phyloP scores from a whole-genome alignment of 306 rosid genomes.

The Cicer judaicum region DNA sequence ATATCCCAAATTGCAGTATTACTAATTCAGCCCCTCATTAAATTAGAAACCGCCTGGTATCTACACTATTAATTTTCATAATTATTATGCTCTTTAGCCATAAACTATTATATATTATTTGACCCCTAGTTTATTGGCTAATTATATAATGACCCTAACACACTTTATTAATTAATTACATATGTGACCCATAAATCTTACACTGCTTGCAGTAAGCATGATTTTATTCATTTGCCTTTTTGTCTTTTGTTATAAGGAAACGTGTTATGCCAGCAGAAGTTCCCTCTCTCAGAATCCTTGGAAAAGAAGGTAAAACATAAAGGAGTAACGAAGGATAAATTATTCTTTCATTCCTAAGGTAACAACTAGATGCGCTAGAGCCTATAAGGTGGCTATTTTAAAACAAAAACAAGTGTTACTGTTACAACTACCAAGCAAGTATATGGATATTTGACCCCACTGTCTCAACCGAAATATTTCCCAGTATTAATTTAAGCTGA shows the following conservation, averaged over 20 bases:
- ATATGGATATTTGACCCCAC: conserved; percentile 26
- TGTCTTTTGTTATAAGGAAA: conserved; percentile 27
- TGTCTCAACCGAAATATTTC: conserved; percentile 21
- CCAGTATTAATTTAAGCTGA: not conserved
- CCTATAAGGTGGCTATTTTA: conserved; percentile 23
- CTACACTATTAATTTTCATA: too few relatives aligned
- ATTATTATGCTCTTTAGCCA: too few relatives aligned
- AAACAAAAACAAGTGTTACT: not conserved
- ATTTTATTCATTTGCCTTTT: conserved; percentile 9
- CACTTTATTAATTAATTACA: too few relatives aligned
- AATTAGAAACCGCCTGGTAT: too few relatives aligned
- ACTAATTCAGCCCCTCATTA: too few relatives aligned
- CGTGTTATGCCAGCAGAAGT: conserved; percentile 19
- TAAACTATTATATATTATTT: too few relatives aligned
- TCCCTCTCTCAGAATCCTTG: conserved; percentile 21
- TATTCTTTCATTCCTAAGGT: conserved; percentile 26
- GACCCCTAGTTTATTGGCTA: too few relatives aligned
- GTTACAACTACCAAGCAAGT: conserved; percentile 13
- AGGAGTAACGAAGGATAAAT: conserved; percentile 6
- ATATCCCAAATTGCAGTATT: too few relatives aligned
- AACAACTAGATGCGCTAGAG: conserved; percentile 26
- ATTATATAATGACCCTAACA: too few relatives aligned
- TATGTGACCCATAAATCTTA: too few relatives aligned
- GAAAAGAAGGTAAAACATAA: conserved; percentile 30
- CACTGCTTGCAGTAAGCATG: conserved; percentile 34